phyloP scores from a whole-genome alignment of 768 basidiomycete species.

The Hericium coralloides region DNA sequence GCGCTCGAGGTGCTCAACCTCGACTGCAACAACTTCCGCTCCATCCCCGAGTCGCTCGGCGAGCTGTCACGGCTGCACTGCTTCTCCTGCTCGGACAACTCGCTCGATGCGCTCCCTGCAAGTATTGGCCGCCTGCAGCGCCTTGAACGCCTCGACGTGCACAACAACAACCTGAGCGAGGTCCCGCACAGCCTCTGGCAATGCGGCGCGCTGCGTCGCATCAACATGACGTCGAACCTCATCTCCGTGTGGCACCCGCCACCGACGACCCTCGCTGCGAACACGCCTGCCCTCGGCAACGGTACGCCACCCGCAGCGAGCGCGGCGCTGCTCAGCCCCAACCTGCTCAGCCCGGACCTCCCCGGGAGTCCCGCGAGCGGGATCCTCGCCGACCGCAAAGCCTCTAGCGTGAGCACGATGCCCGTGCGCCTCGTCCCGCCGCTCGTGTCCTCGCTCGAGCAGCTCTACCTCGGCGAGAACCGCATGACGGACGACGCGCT shows the following conservation, averaged over 20 bases:
- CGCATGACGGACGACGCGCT: conserved; percentile 72
- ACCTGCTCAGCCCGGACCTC: neutral
- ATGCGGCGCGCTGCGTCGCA: conserved; percentile 56
- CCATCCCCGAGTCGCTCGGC: conserved; percentile 78
- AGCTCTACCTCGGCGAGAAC: conserved; percentile 88
- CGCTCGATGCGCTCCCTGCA: conserved; percentile 64
- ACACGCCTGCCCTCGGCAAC: neutral
- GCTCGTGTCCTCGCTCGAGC: conserved; percentile 62
- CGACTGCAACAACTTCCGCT: conserved; percentile 80
- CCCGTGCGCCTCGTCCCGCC: conserved; percentile 33
- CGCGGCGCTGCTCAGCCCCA: neutral
- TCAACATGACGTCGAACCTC: conserved; percentile 89
- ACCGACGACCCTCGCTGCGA: conserved; percentile 22
- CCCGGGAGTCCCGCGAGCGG: conserved; percentile 7
- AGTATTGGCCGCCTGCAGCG: conserved; percentile 70
- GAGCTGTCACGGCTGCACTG: conserved; percentile 59
- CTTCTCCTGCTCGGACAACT: conserved; percentile 89
- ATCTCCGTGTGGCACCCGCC: conserved; percentile 67
- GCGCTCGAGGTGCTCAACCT: conserved; percentile 66
- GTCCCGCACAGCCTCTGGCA: conserved; percentile 78
- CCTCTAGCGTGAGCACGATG: conserved; percentile 28
- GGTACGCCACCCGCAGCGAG: neutral
- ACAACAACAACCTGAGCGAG: conserved; percentile 81
- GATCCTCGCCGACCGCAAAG: conserved; percentile 31
- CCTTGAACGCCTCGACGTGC: conserved; percentile 72